Evolutionary conservation across 805 yeast genomes (phyloP).

Genomic region (Yamadazyma philogaea): DNA sequence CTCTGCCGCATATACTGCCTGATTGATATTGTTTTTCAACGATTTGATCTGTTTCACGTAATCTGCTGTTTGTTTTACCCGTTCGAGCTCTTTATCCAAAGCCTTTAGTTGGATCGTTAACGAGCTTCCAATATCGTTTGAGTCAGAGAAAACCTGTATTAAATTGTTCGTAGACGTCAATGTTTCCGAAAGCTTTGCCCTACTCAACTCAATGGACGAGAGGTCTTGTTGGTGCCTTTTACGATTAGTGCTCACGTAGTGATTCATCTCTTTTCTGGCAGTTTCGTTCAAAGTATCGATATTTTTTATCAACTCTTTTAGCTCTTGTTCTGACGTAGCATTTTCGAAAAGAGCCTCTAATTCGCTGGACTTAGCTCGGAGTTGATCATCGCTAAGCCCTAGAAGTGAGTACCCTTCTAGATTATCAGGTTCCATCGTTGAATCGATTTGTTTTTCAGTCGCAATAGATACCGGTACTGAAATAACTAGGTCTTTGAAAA

Average conservation of each 20-base stretch:
- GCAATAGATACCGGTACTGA: background rate
- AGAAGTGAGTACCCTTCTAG: slow-evolving; percentile 2
- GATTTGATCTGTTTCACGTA: slow-evolving; percentile 65
- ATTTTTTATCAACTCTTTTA: slow-evolving; percentile 22
- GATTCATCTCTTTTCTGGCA: slow-evolving; percentile 26
- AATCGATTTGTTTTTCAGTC: background rate
- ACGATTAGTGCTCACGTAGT: slow-evolving; percentile 22
- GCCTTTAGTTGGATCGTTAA: slow-evolving; percentile 68
- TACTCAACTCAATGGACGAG: slow-evolving; percentile 52
- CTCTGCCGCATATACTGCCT: slow-evolving; percentile 66
- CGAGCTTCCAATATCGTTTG: slow-evolving; percentile 61
- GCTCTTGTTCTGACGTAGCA: slow-evolving; percentile 28
- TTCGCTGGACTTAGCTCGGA: slow-evolving; percentile 3
- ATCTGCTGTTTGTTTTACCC: slow-evolving; percentile 57
- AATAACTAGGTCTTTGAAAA: no score
- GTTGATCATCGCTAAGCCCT: background rate
- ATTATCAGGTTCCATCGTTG: background rate
- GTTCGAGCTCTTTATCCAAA: slow-evolving; percentile 65
- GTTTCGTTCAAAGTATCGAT: slow-evolving; percentile 25
- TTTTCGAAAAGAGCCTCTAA: slow-evolving; percentile 2
- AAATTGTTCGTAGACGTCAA: slow-evolving; percentile 55
- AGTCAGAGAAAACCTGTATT: slow-evolving; percentile 50
- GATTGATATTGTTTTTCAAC: slow-evolving; percentile 63
- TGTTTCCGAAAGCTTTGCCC: slow-evolving; percentile 64
- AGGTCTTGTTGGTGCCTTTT: slow-evolving; percentile 36